Evolutionary conservation across 768 basidiomycete species (phyloP), one percentile per base, ranked within the genome.

Genomic region (Pilatotrama ljubarskyi): DNA sequence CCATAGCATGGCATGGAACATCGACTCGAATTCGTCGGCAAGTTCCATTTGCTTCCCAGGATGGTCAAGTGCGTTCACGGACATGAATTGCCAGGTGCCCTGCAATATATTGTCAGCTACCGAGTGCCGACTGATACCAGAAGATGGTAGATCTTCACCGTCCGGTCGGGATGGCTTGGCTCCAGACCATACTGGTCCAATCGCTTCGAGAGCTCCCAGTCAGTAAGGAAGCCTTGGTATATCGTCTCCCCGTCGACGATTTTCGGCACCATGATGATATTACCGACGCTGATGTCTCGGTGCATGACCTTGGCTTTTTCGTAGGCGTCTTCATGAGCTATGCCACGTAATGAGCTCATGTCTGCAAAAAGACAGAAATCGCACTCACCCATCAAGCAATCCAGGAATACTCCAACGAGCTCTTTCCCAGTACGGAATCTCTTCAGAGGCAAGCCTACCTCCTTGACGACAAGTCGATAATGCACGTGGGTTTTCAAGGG

Each of bases 31-130:
- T 0, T 60, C 59, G 26, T 60, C 59, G 9, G 25, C 25, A 4
- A 60, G 17, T 1, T 22, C 15, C 6, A 59, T 49, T 0, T 17
- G 11, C n/a, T 47, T 48, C 20, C 9, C 3, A n/a, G 36, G 51
- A 1, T 48, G 10, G 25, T 40, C 10, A 13, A 48, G 38, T 0
- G 40, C 40, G 3, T n/a, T 35, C 0, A 24, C 59, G 8, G 59
- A 59, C 51, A 53, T 42, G 46, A 54, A 60, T 29, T 54, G 52
- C 52, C 59, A 54, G 5, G 59, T 60, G 5, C 59, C 59, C 59
- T 60, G 35, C 10, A 10, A 32, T 32, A 32, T 32, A 32, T n/a
- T n/a, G n/a, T n/a, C n/a, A n/a, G 7, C 17, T 3, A 14, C 4
- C 41, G 9, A n/a, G 5, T 40, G n/a, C 41, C 20, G 18, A 15